phyloP scores from a whole-genome alignment of 2,329 filamentous ascomycete genomes.

The Exophiala alcalophila region DNA sequence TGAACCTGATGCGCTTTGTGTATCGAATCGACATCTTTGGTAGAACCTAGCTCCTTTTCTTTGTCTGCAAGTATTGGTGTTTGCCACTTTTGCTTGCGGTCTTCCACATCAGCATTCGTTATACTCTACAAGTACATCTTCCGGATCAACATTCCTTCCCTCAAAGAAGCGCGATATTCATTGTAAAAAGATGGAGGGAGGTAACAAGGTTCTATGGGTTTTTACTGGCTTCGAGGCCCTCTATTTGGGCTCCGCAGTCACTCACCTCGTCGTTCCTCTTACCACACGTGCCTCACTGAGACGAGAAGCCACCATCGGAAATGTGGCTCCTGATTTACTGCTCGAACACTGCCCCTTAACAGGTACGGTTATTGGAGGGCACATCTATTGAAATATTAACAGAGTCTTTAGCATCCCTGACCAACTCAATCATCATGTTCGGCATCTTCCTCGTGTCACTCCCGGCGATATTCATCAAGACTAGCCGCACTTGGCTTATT shows the following conservation, averaged over 20 bases:
- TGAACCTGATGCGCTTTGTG: no score
- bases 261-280: constrained; percentile 54
- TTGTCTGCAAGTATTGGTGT: no score
- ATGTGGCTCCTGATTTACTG: constrained; percentile 52
- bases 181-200: no score
- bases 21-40: no score
- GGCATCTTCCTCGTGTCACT: constrained; percentile 66
- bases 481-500: constrained; percentile 67
- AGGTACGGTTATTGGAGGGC: constrained; percentile 41
- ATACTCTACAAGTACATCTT: no score
- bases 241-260: constrained; percentile 51
- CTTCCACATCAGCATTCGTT: no score
- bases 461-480: constrained; percentile 66
- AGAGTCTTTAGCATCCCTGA: no score
- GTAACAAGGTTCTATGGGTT: constrained; percentile 53
- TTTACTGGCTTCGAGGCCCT: constrained; percentile 52
- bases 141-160: no score
- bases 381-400: no score
- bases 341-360: constrained; percentile 53
- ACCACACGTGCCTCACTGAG: constrained; percentile 47
- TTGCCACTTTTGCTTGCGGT: no score
- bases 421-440: constrained; percentile 70
- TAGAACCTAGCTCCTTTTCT: no score
- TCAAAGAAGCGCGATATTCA: no score
- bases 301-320: constrained; percentile 46